phyloP scores from a whole-genome alignment of 345 rosid genomes.

The Pelargonium nanum region DNA sequence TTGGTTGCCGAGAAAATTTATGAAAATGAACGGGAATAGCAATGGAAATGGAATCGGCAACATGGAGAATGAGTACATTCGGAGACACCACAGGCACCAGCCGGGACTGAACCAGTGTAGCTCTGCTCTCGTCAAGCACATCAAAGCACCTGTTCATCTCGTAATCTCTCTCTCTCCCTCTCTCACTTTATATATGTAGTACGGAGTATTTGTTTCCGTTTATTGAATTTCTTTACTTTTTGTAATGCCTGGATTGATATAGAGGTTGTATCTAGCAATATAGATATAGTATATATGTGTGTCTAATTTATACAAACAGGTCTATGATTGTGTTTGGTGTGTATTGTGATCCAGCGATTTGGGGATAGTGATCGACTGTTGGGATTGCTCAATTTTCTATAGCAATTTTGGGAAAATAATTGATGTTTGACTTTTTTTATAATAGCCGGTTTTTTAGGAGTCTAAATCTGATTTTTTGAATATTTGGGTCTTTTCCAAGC shows the following conservation, averaged over 20 bases:
- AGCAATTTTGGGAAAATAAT: neutral
- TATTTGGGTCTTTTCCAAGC: too few relatives aligned
- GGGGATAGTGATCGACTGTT: neutral
- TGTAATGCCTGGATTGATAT: neutral
- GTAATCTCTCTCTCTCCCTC: conserved; percentile 33
- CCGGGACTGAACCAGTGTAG: conserved; percentile 62
- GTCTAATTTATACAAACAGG: too few relatives aligned
- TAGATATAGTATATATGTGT: neutral
- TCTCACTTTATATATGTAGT: conserved; percentile 1
- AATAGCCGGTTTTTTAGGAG: too few relatives aligned
- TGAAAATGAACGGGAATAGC: conserved; percentile 29
- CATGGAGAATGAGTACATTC: conserved; percentile 42
- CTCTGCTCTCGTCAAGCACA: conserved; percentile 66
- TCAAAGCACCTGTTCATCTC: conserved; percentile 92
- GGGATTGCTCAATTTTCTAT: neutral
- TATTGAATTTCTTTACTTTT: neutral
- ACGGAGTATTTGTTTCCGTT: neutral
- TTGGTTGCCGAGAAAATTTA: conserved; percentile 7
- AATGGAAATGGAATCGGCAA: conserved; percentile 20
- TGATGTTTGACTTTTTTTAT: too few relatives aligned
- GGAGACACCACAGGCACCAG: conserved; percentile 56
- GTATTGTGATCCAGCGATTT: neutral
- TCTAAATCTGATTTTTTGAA: too few relatives aligned
- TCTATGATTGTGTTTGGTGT: neutral
- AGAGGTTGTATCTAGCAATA: too few relatives aligned